Conservation (phyloP, 768 basidiomycete species). For the Mycena pura region DNA sequence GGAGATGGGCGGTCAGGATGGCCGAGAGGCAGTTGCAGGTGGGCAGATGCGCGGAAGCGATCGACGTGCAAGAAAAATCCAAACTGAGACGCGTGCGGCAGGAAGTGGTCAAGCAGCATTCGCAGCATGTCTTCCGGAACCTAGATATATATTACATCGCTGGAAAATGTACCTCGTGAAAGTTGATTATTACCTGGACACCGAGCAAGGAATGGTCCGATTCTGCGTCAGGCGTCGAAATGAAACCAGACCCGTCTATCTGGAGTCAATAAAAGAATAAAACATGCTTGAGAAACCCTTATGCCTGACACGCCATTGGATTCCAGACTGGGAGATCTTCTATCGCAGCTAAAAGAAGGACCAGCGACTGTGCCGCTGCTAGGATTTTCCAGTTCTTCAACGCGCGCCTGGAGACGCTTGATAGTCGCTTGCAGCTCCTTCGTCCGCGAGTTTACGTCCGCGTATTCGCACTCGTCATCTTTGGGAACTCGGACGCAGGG, state of each 20-base stretch:
- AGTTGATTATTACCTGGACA: neutral
- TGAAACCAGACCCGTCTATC: slow-evolving; percentile 11
- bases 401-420: slow-evolving; percentile 42
- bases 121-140: slow-evolving; percentile 20
- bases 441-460: slow-evolving; percentile 46
- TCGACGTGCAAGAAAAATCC: slow-evolving; percentile 25
- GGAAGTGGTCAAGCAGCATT: slow-evolving; percentile 26
- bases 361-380: neutral
- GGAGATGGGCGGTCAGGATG: slow-evolving; percentile 24
- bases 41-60: slow-evolving; percentile 24
- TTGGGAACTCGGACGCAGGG: slow-evolving; percentile 49
- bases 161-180: too few relatives aligned
- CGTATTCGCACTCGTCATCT: slow-evolving; percentile 54
- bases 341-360: neutral
- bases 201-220: slow-evolving; percentile 19
- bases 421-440: slow-evolving; percentile 49
- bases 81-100: slow-evolving; percentile 26
- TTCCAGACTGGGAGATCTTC: slow-evolving; percentile 7
- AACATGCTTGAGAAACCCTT: neutral
- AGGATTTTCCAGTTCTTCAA: slow-evolving; percentile 44
- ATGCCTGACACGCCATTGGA: slow-evolving; percentile 18
- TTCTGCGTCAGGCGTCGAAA: slow-evolving; percentile 13
- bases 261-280: neutral
- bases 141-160: neutral
- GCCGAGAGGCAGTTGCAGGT: slow-evolving; percentile 24